Conservation (phyloP, 495 filamentous ascomycete genomes). For the Tuber calosporum region DNA sequence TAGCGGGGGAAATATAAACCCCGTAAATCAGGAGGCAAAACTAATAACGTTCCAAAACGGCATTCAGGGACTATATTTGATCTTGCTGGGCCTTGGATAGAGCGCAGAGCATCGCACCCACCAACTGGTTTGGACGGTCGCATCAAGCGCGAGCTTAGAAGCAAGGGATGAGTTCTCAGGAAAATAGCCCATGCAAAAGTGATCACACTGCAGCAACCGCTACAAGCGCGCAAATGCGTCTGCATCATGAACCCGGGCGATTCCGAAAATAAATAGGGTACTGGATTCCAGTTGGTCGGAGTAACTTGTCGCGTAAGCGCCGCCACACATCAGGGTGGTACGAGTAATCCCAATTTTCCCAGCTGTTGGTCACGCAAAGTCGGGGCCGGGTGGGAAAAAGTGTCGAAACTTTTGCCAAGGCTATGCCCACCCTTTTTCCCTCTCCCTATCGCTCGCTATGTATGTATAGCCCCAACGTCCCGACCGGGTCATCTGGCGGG, state of each 20-base stretch:
- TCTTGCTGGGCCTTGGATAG: neutral
- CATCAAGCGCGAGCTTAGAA: conserved; percentile 6
- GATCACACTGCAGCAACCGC: neutral
- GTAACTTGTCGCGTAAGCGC: neutral
- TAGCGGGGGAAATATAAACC: neutral
- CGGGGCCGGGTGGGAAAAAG: neutral
- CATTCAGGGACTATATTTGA: neutral
- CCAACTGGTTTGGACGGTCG: neutral
- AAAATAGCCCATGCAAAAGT: neutral
- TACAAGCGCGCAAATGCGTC: neutral
- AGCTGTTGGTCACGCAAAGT: too few relatives aligned
- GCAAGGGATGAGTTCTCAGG: neutral
- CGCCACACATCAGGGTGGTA: neutral
- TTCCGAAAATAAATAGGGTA: neutral
- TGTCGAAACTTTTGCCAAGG: neutral
- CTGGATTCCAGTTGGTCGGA: neutral
- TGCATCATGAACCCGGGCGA: neutral
- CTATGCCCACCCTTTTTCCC: neutral
- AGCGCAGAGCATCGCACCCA: neutral
- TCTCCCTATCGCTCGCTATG: neutral
- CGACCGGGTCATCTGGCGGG: too few relatives aligned
- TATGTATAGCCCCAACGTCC: neutral
- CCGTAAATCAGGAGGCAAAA: neutral
- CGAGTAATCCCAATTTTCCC: neutral
- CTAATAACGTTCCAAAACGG: neutral